Conservation (phyloP, 1,284 basidiomycete genomes). For the Veloboletus limbatus region DNA sequence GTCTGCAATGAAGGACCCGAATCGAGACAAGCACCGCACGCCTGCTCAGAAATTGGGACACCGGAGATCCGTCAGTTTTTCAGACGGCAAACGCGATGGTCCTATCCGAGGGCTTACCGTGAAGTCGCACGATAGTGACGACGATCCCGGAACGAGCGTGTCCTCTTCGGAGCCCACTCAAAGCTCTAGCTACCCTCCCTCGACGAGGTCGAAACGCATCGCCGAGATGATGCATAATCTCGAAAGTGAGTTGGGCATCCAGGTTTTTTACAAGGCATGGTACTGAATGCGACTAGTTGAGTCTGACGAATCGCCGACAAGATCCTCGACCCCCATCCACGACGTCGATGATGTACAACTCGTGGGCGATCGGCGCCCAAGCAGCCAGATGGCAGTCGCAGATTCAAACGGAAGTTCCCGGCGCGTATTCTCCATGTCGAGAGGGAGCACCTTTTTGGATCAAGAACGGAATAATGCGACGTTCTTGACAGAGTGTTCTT, state of each 20-base stretch:
- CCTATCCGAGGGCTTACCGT: conserved; percentile 67
- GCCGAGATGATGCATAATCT: conserved; percentile 72
- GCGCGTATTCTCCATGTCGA: conserved; percentile 48
- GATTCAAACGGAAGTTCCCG: conserved; percentile 35
- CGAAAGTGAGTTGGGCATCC: conserved; percentile 51
- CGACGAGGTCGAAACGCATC: conserved; percentile 74
- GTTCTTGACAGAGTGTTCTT: conserved; percentile 93
- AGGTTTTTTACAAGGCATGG: conserved; percentile 2
- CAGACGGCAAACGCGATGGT: conserved; percentile 83
- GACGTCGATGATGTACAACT: conserved; percentile 46
- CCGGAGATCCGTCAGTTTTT: conserved; percentile 89
- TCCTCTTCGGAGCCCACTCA: conserved; percentile 28
- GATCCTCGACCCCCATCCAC: conserved; percentile 45
- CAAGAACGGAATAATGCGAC: conserved; percentile 59
- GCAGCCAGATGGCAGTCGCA: conserved; percentile 27
- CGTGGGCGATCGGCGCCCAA: conserved; percentile 41
- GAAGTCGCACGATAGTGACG: conserved; percentile 39
- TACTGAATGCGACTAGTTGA: conserved; percentile 28
- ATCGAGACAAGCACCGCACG: conserved; percentile 46
- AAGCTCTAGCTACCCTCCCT: conserved; percentile 45
- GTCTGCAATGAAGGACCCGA: conserved; percentile 43
- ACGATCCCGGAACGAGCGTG: conserved; percentile 33
- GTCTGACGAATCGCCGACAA: conserved; percentile 63
- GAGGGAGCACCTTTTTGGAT: conserved; percentile 35
- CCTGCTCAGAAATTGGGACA: conserved; percentile 47